Percentiles rank a stretch among this genome's conserved stretches.
Evolutionary conservation across 225 moss, liverwort and hornwort genomes (phyloP).

Genomic region (Ulota crispa): DNA sequence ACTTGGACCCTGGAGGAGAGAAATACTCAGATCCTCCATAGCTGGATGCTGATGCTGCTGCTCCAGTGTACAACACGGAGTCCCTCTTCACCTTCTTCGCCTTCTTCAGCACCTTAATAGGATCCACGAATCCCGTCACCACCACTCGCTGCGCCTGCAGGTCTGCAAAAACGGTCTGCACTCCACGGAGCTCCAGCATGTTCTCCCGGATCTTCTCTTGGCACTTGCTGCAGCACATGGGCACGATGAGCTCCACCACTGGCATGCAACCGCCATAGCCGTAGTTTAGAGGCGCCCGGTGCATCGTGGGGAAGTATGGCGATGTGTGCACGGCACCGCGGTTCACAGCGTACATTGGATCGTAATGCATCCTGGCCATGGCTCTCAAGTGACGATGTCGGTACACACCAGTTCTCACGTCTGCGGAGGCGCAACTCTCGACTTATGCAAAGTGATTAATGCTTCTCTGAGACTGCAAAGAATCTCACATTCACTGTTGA

Average conservation of each 20-base stretch:
- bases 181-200: constrained; percentile 44
- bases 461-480: not conserved
- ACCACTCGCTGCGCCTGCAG: constrained; percentile 32
- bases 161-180: constrained; percentile 34
- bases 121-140: constrained; percentile 50
- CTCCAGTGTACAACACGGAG: constrained; percentile 28
- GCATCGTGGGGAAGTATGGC: not conserved
- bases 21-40: constrained; percentile 9
- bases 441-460: not conserved
- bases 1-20: constrained; percentile 23
- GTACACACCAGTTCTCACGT: not conserved
- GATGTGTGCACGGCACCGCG: not conserved
- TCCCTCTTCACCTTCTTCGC: constrained; percentile 50
- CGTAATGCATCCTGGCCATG: constrained; percentile 29
- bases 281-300: not conserved
- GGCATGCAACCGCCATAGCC: constrained; percentile 25
- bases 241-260: constrained; percentile 41
- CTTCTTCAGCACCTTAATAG: constrained; percentile 46
- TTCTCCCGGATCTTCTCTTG: constrained; percentile 45
- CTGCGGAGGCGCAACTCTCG: not conserved
- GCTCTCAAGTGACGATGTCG: not conserved
- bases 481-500: not conserved
- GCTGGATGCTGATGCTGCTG: not conserved
- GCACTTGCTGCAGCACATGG: constrained; percentile 56
- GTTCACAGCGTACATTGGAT: constrained; percentile 13